Evolutionary conservation across 805 yeast genomes (phyloP).

Genomic region (Zygosaccharomyces rouxii): DNA sequence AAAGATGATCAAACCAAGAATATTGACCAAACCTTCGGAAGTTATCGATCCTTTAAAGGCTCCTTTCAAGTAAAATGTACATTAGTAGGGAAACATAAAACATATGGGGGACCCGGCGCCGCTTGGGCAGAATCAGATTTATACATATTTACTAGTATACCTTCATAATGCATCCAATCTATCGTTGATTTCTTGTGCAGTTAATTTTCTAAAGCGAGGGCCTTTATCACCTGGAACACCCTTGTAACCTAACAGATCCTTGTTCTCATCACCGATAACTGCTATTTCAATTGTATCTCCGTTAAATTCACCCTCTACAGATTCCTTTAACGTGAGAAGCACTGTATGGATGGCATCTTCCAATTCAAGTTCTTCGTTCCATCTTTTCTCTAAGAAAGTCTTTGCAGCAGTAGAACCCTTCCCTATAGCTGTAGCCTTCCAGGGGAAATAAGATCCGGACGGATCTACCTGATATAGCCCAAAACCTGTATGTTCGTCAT

Average conservation of each 20-base stretch:
- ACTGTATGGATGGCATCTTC: conserved; percentile 99
- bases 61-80: conserved; percentile 54
- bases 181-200: conserved; percentile 92
- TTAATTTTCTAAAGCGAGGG: conserved; percentile 80
- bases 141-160: conserved; percentile 2
- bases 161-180: conserved; percentile 80
- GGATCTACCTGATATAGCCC: conserved; percentile 97
- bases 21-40: conserved; percentile 79
- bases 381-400: conserved; percentile 94
- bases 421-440: conserved; percentile 99
- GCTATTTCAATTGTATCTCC: conserved; percentile 95
- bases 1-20: conserved; percentile 81
- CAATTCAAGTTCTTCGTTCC: conserved; percentile 94
- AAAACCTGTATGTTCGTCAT: conserved; percentile 70
- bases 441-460: conserved; percentile 94
- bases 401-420: conserved; percentile 95
- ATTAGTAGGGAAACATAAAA: neutral
- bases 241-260: conserved; percentile 73
- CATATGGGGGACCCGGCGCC: neutral
- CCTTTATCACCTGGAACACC: conserved; percentile 78
- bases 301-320: conserved; percentile 96
- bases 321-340: conserved; percentile 85
- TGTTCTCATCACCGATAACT: conserved; percentile 78
- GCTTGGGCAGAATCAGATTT: conserved; percentile 1
- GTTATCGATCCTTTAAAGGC: conserved; percentile 89